Conservation (phyloP, 768 basidiomycete species). For the Sporobolomyces phaffii region DNA sequence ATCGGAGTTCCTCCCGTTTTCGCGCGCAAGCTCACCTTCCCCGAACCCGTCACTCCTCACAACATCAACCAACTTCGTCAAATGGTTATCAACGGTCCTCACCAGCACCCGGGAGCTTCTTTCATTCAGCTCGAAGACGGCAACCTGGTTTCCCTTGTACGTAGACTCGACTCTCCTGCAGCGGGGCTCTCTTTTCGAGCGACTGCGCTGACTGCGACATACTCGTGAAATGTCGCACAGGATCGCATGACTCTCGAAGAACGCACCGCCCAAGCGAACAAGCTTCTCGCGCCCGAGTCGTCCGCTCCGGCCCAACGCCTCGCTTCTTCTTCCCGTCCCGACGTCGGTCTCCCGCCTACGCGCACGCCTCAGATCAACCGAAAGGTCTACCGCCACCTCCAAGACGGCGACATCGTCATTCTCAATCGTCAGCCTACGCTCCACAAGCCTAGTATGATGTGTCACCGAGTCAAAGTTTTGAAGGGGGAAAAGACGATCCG, state of each 20-base stretch:
- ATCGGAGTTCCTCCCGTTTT: conserved; percentile 98
- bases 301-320: conserved; percentile 43
- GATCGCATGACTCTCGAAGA: conserved; percentile 81
- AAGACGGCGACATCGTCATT: conserved; percentile 89
- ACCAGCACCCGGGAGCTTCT: conserved; percentile 81
- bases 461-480: conserved; percentile 82
- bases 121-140: conserved; percentile 96
- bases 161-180: too few relatives aligned
- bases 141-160: conserved; percentile 70
- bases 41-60: conserved; percentile 87
- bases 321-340: conserved; percentile 30
- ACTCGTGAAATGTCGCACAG: conserved; percentile 47
- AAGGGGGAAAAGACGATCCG: conserved; percentile 97
- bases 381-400: conserved; percentile 92
- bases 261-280: conserved; percentile 89
- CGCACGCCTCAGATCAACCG: conserved; percentile 71
- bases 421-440: conserved; percentile 96
- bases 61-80: conserved; percentile 85
- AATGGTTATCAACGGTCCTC: conserved; percentile 82
- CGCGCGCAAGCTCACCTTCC: conserved; percentile 91
- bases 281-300: conserved; percentile 75
- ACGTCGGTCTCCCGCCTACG: conserved; percentile 55
- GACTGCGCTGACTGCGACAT: not conserved
- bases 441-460: conserved; percentile 99
- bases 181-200: not conserved